phyloP scores from a whole-genome alignment of 768 basidiomycete genomes.

The Leccinum sublutescens region DNA sequence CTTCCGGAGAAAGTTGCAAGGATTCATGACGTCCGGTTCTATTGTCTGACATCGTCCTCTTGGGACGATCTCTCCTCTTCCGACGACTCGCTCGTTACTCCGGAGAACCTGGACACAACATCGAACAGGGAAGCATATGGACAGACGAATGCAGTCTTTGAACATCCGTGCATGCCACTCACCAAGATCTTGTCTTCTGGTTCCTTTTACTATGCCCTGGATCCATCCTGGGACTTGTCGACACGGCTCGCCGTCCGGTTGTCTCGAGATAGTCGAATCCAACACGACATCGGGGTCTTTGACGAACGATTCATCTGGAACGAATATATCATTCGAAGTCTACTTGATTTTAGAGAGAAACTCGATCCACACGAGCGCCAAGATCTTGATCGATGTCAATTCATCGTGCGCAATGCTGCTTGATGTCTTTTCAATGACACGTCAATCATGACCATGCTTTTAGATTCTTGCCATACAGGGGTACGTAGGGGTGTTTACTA shows the following conservation, averaged over 20 bases:
- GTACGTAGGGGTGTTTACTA: slow-evolving; percentile 78
- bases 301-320: slow-evolving; percentile 96
- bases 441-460: slow-evolving; percentile 6
- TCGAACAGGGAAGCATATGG: slow-evolving; percentile 45
- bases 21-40: slow-evolving; percentile 89
- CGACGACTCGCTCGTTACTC: slow-evolving; percentile 52
- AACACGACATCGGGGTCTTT: slow-evolving; percentile 56
- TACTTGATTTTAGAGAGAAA: slow-evolving; percentile 84
- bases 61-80: slow-evolving; percentile 76
- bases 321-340: slow-evolving; percentile 79
- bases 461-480: slow-evolving; percentile 93
- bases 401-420: slow-evolving; percentile 58
- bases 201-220: slow-evolving; percentile 88
- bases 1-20: slow-evolving; percentile 67
- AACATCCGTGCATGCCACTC: slow-evolving; percentile 89
- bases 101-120: slow-evolving; percentile 50
- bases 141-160: slow-evolving; percentile 56
- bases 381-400: slow-evolving; percentile 80
- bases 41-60: slow-evolving; percentile 74
- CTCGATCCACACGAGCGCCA: slow-evolving; percentile 66
- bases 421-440: slow-evolving; percentile 7
- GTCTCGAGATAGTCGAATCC: slow-evolving; percentile 43
- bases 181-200: slow-evolving; percentile 90
- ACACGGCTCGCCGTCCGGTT: slow-evolving; percentile 75
- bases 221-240: slow-evolving; percentile 86